Conservation (phyloP, 2,329 filamentous ascomycete genomes). For the Xylaria digitata region DNA sequence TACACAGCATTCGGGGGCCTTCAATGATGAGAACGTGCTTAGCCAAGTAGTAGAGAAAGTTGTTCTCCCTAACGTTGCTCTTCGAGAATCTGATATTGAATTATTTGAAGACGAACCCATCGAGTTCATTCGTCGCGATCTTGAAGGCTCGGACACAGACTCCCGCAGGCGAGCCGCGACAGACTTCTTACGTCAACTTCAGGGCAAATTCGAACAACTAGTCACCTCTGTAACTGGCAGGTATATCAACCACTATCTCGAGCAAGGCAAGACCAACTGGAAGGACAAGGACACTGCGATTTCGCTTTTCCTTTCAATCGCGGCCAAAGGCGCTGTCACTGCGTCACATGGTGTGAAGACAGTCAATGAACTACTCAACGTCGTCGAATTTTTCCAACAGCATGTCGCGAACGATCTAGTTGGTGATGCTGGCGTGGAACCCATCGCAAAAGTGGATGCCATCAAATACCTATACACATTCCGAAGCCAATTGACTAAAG, state of each 20-base stretch:
- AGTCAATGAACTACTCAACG: constrained; percentile 86
- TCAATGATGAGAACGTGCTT: constrained; percentile 84
- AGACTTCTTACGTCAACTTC: constrained; percentile 89
- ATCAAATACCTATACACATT: constrained; percentile 99
- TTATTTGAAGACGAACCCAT: constrained; percentile 99
- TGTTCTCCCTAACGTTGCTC: constrained; percentile 88
- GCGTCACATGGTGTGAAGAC: constrained; percentile 89
- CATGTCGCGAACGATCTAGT: constrained; percentile 91
- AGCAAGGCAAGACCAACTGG: constrained; percentile 86
- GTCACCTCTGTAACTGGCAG: constrained; percentile 89
- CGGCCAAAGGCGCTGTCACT: constrained; percentile 89
- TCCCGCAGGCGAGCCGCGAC: constrained; percentile 92
- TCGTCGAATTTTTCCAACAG: constrained; percentile 94
- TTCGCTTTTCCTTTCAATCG: constrained; percentile 94
- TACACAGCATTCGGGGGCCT: constrained; percentile 80
- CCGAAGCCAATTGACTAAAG: constrained; percentile 90
- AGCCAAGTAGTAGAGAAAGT: constrained; percentile 95
- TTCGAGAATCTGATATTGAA: constrained; percentile 94
- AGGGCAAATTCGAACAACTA: constrained; percentile 85
- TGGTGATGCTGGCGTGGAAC: constrained; percentile 73
- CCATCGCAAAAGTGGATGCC: constrained; percentile 94
- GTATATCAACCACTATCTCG: constrained; percentile 88
- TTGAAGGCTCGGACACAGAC: constrained; percentile 96
- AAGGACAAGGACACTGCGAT: constrained; percentile 98
- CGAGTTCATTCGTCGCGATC: constrained; percentile 93